Conservation (phyloP, 2,329 filamentous ascomycete genomes). For the Whalleya microplaca region DNA sequence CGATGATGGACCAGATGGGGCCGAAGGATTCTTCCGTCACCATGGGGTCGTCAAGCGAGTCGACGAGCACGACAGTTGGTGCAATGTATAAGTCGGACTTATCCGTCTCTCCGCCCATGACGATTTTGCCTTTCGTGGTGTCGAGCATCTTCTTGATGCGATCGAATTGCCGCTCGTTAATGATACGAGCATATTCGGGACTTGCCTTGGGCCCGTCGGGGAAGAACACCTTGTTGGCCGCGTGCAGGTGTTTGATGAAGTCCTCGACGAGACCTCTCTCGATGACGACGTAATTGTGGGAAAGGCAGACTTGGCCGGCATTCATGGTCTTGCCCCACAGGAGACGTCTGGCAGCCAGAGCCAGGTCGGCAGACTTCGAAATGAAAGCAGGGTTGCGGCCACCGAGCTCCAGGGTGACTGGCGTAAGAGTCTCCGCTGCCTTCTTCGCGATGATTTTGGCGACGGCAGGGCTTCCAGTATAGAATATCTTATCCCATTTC, state of each 20-base stretch:
- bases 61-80: constrained; percentile 87
- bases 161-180: constrained; percentile 78
- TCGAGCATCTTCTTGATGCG: constrained; percentile 93
- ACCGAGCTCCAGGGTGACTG: constrained; percentile 86
- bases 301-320: constrained; percentile 89
- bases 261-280: constrained; percentile 72
- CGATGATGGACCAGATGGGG: constrained; percentile 83
- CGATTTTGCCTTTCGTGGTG: constrained; percentile 77
- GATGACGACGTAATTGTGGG: constrained; percentile 88
- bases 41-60: constrained; percentile 75
- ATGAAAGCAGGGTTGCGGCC: constrained; percentile 91
- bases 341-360: constrained; percentile 79
- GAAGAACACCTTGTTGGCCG: constrained; percentile 75
- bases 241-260: constrained; percentile 76
- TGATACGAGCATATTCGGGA: constrained; percentile 76
- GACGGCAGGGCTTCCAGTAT: constrained; percentile 79
- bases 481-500: constrained; percentile 98
- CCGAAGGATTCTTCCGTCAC: constrained; percentile 88
- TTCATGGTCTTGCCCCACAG: constrained; percentile 89
- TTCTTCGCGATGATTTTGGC: constrained; percentile 89
- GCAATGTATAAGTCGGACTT: constrained; percentile 82
- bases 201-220: constrained; percentile 80
- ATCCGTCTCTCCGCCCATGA: constrained; percentile 85
- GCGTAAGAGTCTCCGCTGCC: constrained; percentile 86
- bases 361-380: constrained; percentile 79